phyloP scores from a whole-genome alignment of 768 basidiomycete species.

The Trametes villosa region DNA sequence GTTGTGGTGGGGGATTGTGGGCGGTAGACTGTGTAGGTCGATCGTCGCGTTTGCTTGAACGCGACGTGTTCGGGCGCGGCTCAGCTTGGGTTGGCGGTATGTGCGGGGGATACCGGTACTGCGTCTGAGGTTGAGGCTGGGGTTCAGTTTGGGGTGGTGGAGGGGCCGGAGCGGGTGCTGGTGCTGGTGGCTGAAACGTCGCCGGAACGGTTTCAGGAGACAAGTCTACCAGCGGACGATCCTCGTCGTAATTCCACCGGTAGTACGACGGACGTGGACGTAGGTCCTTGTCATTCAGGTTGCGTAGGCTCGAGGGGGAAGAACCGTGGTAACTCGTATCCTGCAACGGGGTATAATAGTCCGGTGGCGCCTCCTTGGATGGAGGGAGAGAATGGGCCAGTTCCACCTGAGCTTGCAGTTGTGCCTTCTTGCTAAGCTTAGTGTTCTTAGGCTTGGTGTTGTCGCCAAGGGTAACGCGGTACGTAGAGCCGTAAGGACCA shows the following conservation, averaged over 20 bases:
- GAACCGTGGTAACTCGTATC: background rate
- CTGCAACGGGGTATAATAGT: background rate
- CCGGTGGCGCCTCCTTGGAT: background rate
- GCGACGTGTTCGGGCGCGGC: background rate
- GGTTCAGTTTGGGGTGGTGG: background rate
- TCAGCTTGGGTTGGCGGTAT: background rate
- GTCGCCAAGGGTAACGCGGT: conserved; percentile 5
- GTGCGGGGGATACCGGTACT: background rate
- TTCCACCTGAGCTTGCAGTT: background rate
- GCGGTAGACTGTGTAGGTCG: background rate
- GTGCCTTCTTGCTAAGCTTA: background rate
- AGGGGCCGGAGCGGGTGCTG: background rate
- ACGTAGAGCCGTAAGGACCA: conserved; percentile 24
- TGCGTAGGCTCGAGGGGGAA: background rate
- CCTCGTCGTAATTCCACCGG: conserved; percentile 25
- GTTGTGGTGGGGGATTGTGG: background rate
- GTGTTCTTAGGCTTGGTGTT: background rate
- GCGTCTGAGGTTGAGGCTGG: background rate
- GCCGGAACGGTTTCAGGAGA: conserved; percentile 10
- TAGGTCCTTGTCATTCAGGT: background rate
- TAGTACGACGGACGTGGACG: conserved; percentile 20
- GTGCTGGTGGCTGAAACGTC: background rate
- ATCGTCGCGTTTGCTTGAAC: conserved; percentile 7
- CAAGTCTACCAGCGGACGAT: conserved; percentile 17
- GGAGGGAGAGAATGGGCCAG: background rate